Conservation (phyloP, 768 basidiomycete genomes). For the Solioccasus polychromus region DNA sequence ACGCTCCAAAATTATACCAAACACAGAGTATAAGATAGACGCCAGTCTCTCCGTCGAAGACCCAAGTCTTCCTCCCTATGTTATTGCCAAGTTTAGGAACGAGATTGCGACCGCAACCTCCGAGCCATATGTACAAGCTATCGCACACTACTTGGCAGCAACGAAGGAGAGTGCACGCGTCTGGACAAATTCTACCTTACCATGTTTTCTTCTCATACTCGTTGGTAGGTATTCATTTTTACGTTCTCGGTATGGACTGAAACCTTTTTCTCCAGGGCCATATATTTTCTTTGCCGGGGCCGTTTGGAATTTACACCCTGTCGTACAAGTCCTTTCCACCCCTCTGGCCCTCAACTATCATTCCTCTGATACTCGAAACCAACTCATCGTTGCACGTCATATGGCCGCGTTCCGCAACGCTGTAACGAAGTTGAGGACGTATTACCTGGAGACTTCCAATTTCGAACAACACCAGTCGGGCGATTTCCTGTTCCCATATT, state of each 20-base stretch:
- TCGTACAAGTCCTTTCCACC: slow-evolving; percentile 24
- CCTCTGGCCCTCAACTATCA: slow-evolving; percentile 25
- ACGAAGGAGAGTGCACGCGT: slow-evolving; percentile 6
- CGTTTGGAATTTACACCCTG: slow-evolving; percentile 20
- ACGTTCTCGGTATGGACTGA: neutral
- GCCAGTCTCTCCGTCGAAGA: too few species aligned
- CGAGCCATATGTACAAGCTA: slow-evolving; percentile 28
- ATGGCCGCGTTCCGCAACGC: slow-evolving; percentile 29
- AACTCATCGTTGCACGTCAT: slow-evolving; percentile 8
- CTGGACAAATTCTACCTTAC: slow-evolving; percentile 17
- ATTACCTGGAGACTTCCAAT: slow-evolving; percentile 20
- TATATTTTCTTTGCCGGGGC: slow-evolving; percentile 28
- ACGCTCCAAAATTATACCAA: neutral
- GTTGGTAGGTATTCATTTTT: slow-evolving; percentile 16
- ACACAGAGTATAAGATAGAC: neutral
- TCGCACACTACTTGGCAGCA: slow-evolving; percentile 19
- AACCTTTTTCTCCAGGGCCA: slow-evolving; percentile 16
- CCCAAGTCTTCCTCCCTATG: too few species aligned
- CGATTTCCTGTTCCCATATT: slow-evolving; percentile 2
- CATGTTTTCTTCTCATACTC: slow-evolving; percentile 25
- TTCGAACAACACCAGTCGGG: too few species aligned
- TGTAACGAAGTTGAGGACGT: slow-evolving; percentile 14
- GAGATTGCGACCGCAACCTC: slow-evolving; percentile 16
- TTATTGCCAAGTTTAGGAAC: slow-evolving; percentile 21
- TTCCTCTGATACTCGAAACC: slow-evolving; percentile 11